Base-by-base conservation (phyloP, 2,329 filamentous ascomycete genomes). In the Fonsecaea erecta region DNA sequence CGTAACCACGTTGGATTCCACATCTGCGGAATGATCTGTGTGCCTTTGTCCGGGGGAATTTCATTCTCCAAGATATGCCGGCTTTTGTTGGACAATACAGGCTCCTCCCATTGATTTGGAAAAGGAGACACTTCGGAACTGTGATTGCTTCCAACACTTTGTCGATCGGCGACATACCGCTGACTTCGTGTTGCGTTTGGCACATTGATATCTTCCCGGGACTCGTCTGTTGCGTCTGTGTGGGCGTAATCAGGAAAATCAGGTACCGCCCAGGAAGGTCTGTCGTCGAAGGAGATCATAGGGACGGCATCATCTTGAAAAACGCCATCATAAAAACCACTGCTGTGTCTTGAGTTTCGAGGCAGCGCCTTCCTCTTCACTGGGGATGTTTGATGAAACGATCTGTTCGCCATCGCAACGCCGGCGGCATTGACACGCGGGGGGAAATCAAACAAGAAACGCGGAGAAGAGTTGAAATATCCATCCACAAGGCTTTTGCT, bases 1-100 rank as follows among this genome's bases (percentile, higher is more conserved):
- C 46, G 59, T 11, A 61, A 30, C 28, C 30, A 34, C 12, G 21
- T 54, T n/a, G 59, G 59, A 18, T 61, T 53, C 59, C 59, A 61
- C 34, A 11, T 48, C 14, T 21, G 51, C 21, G 51, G 51, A 26
- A 52, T 7, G 8, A 28, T 14, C 8, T 26, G 51, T n/a, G 51
- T 11, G 3, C 28, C 24, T 3, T 52, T 32, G 28, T 52, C 12
- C 5, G 5, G 21, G 28, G 37, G 37, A 3, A 43, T 18, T 6
- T 43, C 37, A 43, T 43, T 43, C 14, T 43, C 16, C 37, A 7
- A 43, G 37, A 43, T 12, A 9, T 18, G 18, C 9, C 3, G 37
- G 37, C 9, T 12, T 18, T 43, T 43, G 6, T 18, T 43, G 18
- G 37, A 43, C 7, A n/a, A n/a, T 7, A 18, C 37, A 21, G 37